Base-by-base conservation (phyloP, 176 grass and related monocot species). In the Avena sativa region DNA sequence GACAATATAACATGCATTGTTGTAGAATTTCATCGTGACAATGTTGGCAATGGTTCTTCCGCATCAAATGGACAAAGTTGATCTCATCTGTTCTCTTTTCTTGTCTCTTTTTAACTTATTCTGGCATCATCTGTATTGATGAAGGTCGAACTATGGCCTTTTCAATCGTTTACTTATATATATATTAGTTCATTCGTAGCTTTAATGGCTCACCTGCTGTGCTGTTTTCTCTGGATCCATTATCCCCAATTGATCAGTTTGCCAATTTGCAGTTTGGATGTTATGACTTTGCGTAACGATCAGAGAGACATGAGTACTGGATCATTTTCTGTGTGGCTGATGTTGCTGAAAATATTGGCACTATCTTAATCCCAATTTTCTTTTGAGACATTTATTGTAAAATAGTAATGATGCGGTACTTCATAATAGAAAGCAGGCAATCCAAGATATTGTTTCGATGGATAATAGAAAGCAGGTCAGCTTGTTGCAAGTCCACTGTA, bases 1-100 rank as follows among this genome's bases (percentile, higher is more conserved):
- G 94, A 97, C 76, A 97, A 97, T 78, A 89, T 97, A 79, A 97
- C 94, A 71, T 94, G 94, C 63, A 92, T 97, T 79, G 92, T 97
- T 82, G 86, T 97, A 46, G 85, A 92, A 87, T 90, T 97, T 86
- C 81, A 73, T 46, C 90, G 90, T 88, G 90, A 92, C 61, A 90
- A 92, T 82, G 81, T 86, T 83, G 34, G 25, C 56, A 46, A 71
- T 58, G 78, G 57, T 95, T 68, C 84, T 49, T 12, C 74, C 50
- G n/a, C 65, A 20, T 89, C 87, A 79, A 56, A 55, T 71, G 71
- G 86, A 78, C 64, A 84, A 73, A 93, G 75, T 89, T 96, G 69
- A 91, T 69, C 50, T 70, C 16, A 21, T 76, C 13, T 70, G 30
- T 25, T 84, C 4, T 38, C 34, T 47, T 68, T 40, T 84, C n/a